Evolutionary conservation across 345 rosid species (phyloP).

Genomic region (Trapa bicornis): DNA sequence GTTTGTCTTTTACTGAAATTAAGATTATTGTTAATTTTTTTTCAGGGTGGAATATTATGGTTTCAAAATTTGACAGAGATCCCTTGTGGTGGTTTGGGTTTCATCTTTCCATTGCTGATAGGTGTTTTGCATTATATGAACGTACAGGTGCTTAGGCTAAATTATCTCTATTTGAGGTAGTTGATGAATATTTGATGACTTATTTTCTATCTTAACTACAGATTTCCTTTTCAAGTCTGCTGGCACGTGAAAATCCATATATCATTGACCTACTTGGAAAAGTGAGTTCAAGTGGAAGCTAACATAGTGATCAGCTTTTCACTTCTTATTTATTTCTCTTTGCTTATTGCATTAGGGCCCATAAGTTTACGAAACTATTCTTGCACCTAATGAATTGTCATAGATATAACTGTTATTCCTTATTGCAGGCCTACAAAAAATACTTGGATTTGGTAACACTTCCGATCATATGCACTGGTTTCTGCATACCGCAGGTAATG

Average conservation of each 20-base stretch:
- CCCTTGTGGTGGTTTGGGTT: conserved; percentile 53
- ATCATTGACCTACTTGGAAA: conserved; percentile 14
- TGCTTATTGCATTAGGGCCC: neutral
- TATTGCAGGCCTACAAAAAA: conserved; percentile 7
- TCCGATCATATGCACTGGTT: conserved; percentile 3
- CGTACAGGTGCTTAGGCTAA: conserved; percentile 42
- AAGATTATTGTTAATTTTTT: neutral
- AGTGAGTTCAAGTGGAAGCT: conserved; percentile 5
- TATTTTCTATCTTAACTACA: conserved; percentile 14
- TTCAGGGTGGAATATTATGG: conserved; percentile 92
- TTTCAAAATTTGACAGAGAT: conserved; percentile 79
- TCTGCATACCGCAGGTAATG: conserved; percentile 4
- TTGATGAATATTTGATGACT: neutral
- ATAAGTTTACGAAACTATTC: neutral
- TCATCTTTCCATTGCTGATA: conserved; percentile 59
- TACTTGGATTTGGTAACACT: conserved; percentile 1
- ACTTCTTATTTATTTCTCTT: neutral
- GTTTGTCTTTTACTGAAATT: neutral
- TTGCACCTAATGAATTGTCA: neutral
- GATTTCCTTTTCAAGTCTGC: conserved; percentile 46
- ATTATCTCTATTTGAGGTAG: neutral
- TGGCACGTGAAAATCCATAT: conserved; percentile 26
- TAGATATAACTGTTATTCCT: neutral
- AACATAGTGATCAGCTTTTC: neutral
- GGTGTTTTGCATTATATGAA: conserved; percentile 67